phyloP scores from a whole-genome alignment of 2,329 filamentous ascomycete genomes.

The Nothopassalora personata region DNA sequence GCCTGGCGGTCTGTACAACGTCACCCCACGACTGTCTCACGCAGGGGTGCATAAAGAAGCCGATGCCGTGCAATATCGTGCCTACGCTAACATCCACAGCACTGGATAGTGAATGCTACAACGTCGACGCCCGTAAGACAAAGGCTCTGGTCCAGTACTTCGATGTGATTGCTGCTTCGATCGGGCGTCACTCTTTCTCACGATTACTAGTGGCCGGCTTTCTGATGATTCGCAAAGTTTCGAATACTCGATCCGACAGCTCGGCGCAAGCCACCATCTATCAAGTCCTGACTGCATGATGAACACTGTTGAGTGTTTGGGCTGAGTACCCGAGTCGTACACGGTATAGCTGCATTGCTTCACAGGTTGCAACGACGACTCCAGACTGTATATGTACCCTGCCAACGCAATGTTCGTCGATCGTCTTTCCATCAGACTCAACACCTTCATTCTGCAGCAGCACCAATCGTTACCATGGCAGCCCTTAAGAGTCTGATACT shows the following conservation, averaged over 20 bases:
- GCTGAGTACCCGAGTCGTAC: background rate
- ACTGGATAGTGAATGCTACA: background rate
- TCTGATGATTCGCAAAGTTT: conserved; percentile 7
- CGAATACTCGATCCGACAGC: conserved; percentile 1
- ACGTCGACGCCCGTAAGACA: background rate
- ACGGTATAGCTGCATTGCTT: background rate
- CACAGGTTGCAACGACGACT: background rate
- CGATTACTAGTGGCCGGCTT: background rate
- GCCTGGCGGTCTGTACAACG: background rate
- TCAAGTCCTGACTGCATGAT: conserved; percentile 6
- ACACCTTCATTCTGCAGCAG: conserved; percentile 4
- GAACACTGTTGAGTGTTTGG: background rate
- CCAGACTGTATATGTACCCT: conserved; percentile 6
- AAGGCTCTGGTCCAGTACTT: background rate
- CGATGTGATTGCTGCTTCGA: background rate
- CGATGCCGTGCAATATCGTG: conserved; percentile 1
- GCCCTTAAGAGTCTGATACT: background rate
- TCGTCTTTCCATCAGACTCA: background rate
- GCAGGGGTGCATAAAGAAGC: conserved; percentile 12
- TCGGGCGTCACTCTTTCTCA: background rate
- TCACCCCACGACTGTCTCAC: conserved; percentile 5
- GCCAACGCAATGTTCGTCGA: background rate
- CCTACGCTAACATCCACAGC: background rate
- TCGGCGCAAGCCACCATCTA: background rate
- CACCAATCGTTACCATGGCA: conserved; percentile 1